Evolutionary conservation across 2,329 filamentous ascomycete genomes (phyloP), one percentile per base, ranked within the genome.

Genomic region (Aspergillus pseudoviridinutans): DNA sequence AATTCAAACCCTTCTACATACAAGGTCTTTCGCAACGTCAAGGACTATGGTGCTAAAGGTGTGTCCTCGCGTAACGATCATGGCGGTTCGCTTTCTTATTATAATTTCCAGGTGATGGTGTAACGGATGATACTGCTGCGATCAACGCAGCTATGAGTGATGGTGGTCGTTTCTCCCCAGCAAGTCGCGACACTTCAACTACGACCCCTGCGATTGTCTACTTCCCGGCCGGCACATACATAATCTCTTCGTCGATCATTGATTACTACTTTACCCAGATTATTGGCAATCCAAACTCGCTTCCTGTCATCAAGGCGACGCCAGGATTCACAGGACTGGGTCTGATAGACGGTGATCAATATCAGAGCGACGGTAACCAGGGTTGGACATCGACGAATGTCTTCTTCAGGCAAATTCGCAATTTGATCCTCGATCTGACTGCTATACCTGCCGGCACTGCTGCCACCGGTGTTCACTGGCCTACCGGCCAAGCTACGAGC

Each of bases 401-500:
- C 9, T 90, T 90, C 71, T 86, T 80, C 66, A 79, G 86, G 49
- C 83, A 86, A 62, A 80, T 89, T 57, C 79, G 85, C 8, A 90
- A 90, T 66, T 78, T 90, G 51, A 76, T 86, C 55, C 76, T 90
- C 42, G 87, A 90, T 66, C 75, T 79, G 47, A 79, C 76, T 4
- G 62, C 60, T 8, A 70, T 76, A 46, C 68, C 72, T n/a, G 65
- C 69, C 2, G 62, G 52, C 38, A 64, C 60, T 5, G 65, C 61
- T 24, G 67, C 69, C 9, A 72, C 67, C 24, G 74, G 72, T 53
- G 80, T 84, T 50, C 81, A 83, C 63, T 84, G 81, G 81, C 80
- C 81, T 20, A 78, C 78, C 46, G 77, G 78, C 10, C 81, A 84
- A 65, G 81, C 84, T 1, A 86, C 84, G 1, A 83, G 80, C 50